These are phyloP conservation scores for Aureobasidium sp. DNA, from an alignment of 2,329 filamentous ascomycete genomes.

Conservation along the genomic window DNA sequence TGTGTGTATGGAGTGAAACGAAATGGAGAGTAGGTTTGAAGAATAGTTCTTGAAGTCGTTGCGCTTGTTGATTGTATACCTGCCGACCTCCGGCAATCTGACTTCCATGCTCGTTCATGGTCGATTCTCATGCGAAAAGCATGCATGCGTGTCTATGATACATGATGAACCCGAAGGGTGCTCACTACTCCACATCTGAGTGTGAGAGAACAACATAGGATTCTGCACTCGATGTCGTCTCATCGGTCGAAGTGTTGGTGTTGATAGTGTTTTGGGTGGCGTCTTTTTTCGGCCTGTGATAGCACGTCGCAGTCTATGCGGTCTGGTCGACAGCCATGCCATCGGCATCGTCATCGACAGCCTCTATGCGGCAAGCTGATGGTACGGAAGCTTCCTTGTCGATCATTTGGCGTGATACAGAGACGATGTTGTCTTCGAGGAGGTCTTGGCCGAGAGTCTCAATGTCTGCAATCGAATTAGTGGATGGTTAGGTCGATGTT, in stretches of 20 bases:
- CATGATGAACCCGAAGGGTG: background rate
- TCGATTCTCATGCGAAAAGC: background rate
- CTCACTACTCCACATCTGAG: background rate
- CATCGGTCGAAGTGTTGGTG: no score
- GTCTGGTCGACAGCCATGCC: constrained; percentile 26
- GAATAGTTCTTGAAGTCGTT: background rate
- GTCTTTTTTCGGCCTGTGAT: background rate
- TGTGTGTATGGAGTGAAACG: no score
- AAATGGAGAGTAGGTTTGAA: no score
- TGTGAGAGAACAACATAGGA: background rate
- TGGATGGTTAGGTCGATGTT: background rate
- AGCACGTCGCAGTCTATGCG: background rate
- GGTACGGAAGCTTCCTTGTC: constrained; percentile 97
- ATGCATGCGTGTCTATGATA: background rate
- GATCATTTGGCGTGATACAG: constrained; percentile 98
- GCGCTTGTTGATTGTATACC: constrained; percentile 2
- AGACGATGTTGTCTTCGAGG: constrained; percentile 99
- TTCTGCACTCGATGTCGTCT: no score
- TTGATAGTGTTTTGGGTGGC: background rate
- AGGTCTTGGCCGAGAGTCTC: constrained; percentile 93
- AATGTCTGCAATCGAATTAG: constrained; percentile 50
- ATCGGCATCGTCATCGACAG: constrained; percentile 50
- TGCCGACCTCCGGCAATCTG: background rate
- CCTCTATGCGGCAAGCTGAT: constrained; percentile 26
- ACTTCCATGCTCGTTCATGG: background rate